Evolutionary conservation across 305 asterid species (phyloP), one percentile per base, ranked within the genome.

Genomic region (Ruellia speciosa): DNA sequence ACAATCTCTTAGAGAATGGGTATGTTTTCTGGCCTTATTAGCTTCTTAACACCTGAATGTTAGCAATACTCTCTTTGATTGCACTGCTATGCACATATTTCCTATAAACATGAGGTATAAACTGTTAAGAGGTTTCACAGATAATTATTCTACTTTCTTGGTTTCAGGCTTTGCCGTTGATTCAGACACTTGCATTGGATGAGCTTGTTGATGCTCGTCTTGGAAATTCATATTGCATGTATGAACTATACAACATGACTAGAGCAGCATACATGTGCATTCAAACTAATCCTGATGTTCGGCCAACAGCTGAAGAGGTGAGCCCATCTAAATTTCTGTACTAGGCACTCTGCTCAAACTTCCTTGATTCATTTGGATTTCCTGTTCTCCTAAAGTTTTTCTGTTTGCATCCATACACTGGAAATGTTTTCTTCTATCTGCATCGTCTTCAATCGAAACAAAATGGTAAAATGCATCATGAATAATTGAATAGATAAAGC

Each of bases 251-350:
- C 76, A 79, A 46, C 62, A 77, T 82, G 86, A 60, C 79, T 63
- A 66, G 64, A 66, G 80, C 86, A 24, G 86, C 80, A 14, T 59
- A 67, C 48, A 51, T 75, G 52, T 82, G 86, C 48, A 54, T 79
- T 14, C 74, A 79, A 65, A 60, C 34, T 28, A 68, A 77, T 54
- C 75, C 87, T 47, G 54, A 40, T 14, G 43, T 52, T 24, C 76
- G 85, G 49, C 81, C 85, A 9, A 69, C 81, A 20, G 73, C 75
- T 60, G 70, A 43, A 18, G 85, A 88, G 94, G 96, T 87, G 68
- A 62, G 61, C n/a, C 56, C 5, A 15, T 14, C n/a, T 47, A 24
- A 24, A 24, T 24, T 1, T 24, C 2, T 24, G 31, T 24, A 2
- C 3, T 24, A 6, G 6, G 53, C 43, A 37, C 51, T 40, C 56